These are phyloP conservation scores for Nicotiana knightiana DNA, from an alignment of 257 asterid species.

Conservation along the genomic window DNA sequence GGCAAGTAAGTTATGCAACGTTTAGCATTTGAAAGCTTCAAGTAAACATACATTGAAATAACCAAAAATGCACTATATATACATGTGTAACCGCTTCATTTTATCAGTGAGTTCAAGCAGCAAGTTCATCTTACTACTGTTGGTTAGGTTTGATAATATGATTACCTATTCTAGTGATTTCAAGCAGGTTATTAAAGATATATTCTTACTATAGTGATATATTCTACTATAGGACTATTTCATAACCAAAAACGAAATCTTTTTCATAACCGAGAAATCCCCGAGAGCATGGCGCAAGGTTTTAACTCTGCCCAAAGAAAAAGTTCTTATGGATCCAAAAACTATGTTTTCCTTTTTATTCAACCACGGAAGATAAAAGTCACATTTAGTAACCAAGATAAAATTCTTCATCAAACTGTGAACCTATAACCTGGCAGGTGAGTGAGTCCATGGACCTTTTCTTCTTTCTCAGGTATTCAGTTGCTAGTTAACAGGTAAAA, in stretches of 20 bases:
- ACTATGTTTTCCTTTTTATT: background rate
- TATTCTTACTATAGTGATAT: background rate
- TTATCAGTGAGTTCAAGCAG: background rate
- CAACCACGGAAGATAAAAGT: background rate
- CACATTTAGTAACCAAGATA: background rate
- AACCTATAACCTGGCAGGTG: background rate
- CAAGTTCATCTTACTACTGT: background rate
- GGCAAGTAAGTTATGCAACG: background rate
- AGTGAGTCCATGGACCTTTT: background rate
- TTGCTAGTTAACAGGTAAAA: background rate
- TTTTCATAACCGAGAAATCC: too few relatives aligned
- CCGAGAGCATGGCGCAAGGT: too few relatives aligned
- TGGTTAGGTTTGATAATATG: conserved; percentile 4
- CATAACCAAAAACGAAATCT: background rate
- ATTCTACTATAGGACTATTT: background rate
- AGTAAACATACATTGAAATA: background rate
- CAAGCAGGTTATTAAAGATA: conserved; percentile 3
- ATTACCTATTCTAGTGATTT: background rate
- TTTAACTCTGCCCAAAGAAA: background rate
- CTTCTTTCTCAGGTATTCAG: conserved; percentile 1
- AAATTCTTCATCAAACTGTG: background rate
- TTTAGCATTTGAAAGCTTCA: background rate
- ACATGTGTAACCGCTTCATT: background rate
- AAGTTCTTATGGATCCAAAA: conserved; percentile 3
- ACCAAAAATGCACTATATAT: background rate